Percentiles rank a stretch among this genome's conserved stretches.
These are phyloP conservation scores for Cudoniella acicularis DNA, from an alignment of 495 filamentous ascomycete genomes.

Conservation along the genomic window DNA sequence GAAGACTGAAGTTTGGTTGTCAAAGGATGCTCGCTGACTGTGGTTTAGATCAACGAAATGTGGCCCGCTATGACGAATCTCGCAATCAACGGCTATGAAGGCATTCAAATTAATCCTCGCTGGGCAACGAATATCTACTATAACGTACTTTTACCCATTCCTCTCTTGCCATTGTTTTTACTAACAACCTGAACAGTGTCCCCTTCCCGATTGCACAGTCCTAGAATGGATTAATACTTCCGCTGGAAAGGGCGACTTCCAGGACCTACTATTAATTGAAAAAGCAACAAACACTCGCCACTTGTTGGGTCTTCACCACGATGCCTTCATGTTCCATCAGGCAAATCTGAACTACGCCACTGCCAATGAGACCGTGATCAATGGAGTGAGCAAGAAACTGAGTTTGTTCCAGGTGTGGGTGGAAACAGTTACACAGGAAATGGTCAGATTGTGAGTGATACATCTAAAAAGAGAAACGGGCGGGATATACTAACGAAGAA, in stretches of 20 bases:
- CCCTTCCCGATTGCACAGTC: constrained; percentile 49
- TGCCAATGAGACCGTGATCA: not conserved
- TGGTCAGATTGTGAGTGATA: not conserved
- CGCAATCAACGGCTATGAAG: constrained; percentile 48
- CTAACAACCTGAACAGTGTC: no score
- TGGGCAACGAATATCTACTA: constrained; percentile 65
- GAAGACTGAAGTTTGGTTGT: no score
- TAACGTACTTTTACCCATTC: constrained; percentile 31
- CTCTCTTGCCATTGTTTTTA: no score
- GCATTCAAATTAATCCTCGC: constrained; percentile 54
- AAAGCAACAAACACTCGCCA: constrained; percentile 50
- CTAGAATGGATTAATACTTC: constrained; percentile 61
- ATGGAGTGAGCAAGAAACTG: not conserved
- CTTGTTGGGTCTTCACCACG: constrained; percentile 50
- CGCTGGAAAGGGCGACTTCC: constrained; percentile 44
- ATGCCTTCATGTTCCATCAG: constrained; percentile 52
- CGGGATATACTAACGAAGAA: not conserved
- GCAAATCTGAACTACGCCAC: constrained; percentile 42
- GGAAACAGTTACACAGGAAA: not conserved
- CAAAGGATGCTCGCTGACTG: no score
- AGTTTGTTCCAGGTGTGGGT: not conserved
- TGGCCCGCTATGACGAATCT: constrained; percentile 54
- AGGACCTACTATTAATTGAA: constrained; percentile 45
- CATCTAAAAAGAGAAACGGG: not conserved
- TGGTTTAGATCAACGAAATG: constrained; percentile 37